Conservation (phyloP, 306 rosid species). For the Arachis hypogaea region DNA sequence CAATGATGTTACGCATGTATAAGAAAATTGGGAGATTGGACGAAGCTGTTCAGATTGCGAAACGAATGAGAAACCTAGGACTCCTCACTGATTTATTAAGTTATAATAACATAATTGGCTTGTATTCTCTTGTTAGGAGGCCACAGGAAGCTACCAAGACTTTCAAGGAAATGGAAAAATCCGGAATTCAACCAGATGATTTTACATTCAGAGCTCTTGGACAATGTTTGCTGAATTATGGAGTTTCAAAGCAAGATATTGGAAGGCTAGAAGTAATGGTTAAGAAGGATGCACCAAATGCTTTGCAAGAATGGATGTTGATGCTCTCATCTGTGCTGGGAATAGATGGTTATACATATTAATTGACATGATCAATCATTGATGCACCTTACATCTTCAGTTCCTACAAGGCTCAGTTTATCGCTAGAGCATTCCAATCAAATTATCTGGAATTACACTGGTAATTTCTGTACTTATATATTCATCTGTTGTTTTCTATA, state of each 20-base stretch:
- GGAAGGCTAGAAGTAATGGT: conserved; percentile 63
- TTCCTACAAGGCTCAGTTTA: conserved; percentile 25
- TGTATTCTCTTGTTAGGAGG: conserved; percentile 66
- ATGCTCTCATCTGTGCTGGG: conserved; percentile 56
- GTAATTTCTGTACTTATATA: conserved; percentile 27
- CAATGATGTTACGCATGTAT: conserved; percentile 90
- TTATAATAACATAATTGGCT: conserved; percentile 66
- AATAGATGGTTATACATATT: conserved; percentile 34
- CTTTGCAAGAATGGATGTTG: conserved; percentile 67
- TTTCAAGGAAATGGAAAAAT: conserved; percentile 62
- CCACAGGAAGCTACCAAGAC: conserved; percentile 60
- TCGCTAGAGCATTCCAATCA: conserved; percentile 32
- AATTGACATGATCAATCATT: conserved; percentile 33
- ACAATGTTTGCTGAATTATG: conserved; percentile 58
- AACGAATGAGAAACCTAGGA: conserved; percentile 61
- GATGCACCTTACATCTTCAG: conserved; percentile 22
- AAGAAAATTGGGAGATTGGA: conserved; percentile 71
- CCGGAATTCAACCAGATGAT: conserved; percentile 66
- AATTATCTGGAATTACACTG: conserved; percentile 17
- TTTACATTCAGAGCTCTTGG: conserved; percentile 75
- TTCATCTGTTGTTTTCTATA: conserved; percentile 16
- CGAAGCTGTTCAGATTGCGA: conserved; percentile 64
- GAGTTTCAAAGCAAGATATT: conserved; percentile 70
- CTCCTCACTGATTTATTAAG: conserved; percentile 63
- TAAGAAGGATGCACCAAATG: conserved; percentile 54